Percentiles rank a stretch among this genome's conserved stretches.
These are phyloP conservation scores for Chaetoceros muelleri DNA, from an alignment of 108 stramenopile species.

Conservation along the genomic window DNA sequence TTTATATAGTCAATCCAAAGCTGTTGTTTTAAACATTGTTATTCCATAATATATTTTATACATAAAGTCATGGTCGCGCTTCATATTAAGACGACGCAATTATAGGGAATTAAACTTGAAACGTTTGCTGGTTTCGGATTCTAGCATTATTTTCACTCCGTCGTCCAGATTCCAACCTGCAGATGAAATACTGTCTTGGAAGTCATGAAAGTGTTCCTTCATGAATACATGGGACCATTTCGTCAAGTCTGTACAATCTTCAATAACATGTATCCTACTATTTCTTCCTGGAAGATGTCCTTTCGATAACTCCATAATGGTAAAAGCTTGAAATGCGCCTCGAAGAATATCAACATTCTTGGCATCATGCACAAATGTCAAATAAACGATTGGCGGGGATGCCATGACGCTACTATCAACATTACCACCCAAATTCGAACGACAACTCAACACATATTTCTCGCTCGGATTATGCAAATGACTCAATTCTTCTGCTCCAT, in stretches of 20 bases:
- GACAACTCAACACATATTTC: background rate
- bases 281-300: background rate
- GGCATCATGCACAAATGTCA: background rate
- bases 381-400: too few relatives aligned
- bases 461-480: conserved; percentile 5
- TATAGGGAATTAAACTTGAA: too few relatives aligned
- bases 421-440: background rate
- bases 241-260: background rate
- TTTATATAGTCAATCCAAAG: too few relatives aligned
- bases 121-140: too few relatives aligned
- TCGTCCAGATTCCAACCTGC: background rate
- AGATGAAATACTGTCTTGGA: background rate
- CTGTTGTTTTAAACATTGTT: too few relatives aligned
- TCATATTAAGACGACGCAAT: too few relatives aligned
- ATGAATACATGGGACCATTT: background rate
- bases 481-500: conserved; percentile 25
- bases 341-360: conserved; percentile 11
- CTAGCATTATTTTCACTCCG: too few relatives aligned
- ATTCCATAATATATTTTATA: too few relatives aligned
- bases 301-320: background rate
- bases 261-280: too few relatives aligned
- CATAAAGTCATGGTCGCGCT: too few relatives aligned
- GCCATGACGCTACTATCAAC: too few relatives aligned
- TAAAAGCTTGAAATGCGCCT: conserved; percentile 9
- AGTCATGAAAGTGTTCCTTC: background rate